Percentiles rank a stretch among this genome's conserved stretches.
Conservation (phyloP, 345 rosid species). For the Microthlaspi erraticum region DNA sequence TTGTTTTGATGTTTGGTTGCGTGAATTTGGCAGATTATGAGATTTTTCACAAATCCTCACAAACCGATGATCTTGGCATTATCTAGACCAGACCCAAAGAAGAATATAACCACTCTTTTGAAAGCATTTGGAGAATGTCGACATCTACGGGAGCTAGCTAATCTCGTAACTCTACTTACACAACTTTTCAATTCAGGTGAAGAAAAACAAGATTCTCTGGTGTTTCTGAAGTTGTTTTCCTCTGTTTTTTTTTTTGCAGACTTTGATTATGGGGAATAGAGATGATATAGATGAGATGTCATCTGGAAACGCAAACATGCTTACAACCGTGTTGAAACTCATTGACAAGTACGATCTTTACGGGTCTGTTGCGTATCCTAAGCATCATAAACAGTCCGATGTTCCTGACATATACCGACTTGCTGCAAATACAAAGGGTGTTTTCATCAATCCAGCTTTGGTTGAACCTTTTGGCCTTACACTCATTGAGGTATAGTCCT, state of each 20-base stretch:
- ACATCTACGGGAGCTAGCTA: constrained; percentile 89
- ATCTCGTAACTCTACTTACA: constrained; percentile 63
- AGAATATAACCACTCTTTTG: constrained; percentile 89
- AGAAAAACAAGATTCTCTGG: not conserved
- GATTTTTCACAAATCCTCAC: constrained; percentile 93
- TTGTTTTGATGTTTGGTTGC: constrained; percentile 20
- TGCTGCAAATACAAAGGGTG: constrained; percentile 64
- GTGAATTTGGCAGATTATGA: constrained; percentile 62
- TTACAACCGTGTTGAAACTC: constrained; percentile 78
- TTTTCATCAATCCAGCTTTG: no score
- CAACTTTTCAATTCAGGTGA: not conserved
- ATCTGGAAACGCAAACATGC: constrained; percentile 78
- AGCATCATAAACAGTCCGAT: constrained; percentile 95
- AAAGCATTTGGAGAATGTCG: constrained; percentile 97
- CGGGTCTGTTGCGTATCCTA: constrained; percentile 91
- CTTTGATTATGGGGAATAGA: constrained; percentile 92
- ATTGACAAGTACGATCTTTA: constrained; percentile 94
- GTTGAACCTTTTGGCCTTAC: no score
- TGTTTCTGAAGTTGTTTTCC: not conserved
- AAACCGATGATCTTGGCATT: constrained; percentile 96
- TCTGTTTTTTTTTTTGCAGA: constrained; percentile 53
- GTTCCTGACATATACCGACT: constrained; percentile 97
- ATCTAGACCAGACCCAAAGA: constrained; percentile 97
- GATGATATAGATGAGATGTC: constrained; percentile 90
- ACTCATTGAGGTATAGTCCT: not conserved